Evolutionary conservation across 1,139 yeast species (phyloP).

Genomic region (Citeromyces hawaiiensis): DNA sequence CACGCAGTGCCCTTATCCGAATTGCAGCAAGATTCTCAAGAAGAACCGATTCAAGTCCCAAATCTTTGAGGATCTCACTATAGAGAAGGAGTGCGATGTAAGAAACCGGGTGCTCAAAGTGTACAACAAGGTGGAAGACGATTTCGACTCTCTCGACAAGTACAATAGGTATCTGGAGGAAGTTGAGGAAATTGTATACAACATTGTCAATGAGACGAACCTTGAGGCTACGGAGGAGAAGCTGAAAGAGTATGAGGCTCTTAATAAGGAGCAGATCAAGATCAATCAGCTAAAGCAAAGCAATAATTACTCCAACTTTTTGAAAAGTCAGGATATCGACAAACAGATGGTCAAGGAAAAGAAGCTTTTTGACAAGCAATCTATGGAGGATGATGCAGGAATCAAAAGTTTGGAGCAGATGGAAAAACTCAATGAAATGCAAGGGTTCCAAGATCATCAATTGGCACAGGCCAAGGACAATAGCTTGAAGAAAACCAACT

Average conservation of each 20-base stretch:
- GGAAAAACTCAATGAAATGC: constrained; percentile 65
- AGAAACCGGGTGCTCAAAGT: constrained; percentile 66
- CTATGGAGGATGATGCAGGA: constrained; percentile 82
- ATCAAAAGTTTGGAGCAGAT: constrained; percentile 53
- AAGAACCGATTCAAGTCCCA: constrained; percentile 87
- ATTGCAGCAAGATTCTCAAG: constrained; percentile 77
- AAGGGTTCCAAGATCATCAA: background rate
- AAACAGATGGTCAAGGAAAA: constrained; percentile 89
- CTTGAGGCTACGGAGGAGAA: constrained; percentile 59
- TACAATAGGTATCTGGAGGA: constrained; percentile 74
- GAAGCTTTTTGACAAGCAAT: constrained; percentile 65
- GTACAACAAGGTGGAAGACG: constrained; percentile 71
- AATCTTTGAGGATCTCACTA: constrained; percentile 77
- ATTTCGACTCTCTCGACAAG: constrained; percentile 44
- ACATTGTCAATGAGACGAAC: constrained; percentile 58
- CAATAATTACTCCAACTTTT: constrained; percentile 77
- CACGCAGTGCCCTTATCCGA: constrained; percentile 90
- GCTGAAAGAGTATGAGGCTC: constrained; percentile 58
- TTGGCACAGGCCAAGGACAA: constrained; percentile 22
- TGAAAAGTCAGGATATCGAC: constrained; percentile 91
- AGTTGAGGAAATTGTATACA: constrained; percentile 71
- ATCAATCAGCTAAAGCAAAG: constrained; percentile 68
- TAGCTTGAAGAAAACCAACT: constrained; percentile 43
- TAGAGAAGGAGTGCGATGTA: constrained; percentile 87
- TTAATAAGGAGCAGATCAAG: constrained; percentile 62